Conservation (phyloP, 352 stramenopile species). For the Poterioochromonas sp. region DNA sequence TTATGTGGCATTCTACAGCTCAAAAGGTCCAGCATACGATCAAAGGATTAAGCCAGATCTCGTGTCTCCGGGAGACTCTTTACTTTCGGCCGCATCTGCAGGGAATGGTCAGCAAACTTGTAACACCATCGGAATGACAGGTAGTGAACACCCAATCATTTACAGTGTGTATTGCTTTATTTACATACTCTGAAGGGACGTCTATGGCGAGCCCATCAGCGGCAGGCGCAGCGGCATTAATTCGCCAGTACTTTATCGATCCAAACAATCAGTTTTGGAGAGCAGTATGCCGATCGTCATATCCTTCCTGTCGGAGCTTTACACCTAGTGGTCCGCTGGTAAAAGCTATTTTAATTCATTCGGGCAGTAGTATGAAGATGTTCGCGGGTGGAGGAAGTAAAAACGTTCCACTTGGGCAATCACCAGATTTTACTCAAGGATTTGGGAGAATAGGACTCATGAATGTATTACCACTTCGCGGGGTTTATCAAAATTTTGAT, state of each 20-base stretch:
- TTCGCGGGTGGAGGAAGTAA: slow-evolving; percentile 11
- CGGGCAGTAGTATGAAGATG: not conserved
- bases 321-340: not conserved
- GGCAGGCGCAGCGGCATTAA: slow-evolving; percentile 60
- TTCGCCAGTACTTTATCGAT: slow-evolving; percentile 75
- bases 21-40: not conserved
- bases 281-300: not conserved
- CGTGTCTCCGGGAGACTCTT: slow-evolving; percentile 38
- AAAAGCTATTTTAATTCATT: slow-evolving; percentile 19
- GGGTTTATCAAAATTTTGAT: not conserved
- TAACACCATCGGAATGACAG: not conserved
- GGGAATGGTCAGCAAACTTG: not conserved
- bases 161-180: not conserved
- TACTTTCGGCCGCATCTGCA: slow-evolving; percentile 38
- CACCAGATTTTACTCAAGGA: slow-evolving; percentile 22
- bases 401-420: not conserved
- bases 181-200: slow-evolving; percentile 51
- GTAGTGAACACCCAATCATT: not conserved
- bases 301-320: slow-evolving; percentile 1
- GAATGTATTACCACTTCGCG: slow-evolving; percentile 1
- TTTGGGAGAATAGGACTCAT: not conserved
- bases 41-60: slow-evolving; percentile 46
- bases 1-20: slow-evolving; percentile 23
- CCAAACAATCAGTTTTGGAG: slow-evolving; percentile 46
- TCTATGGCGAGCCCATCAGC: slow-evolving; percentile 68